Evolutionary conservation across 768 basidiomycete species (phyloP).

Genomic region (Leccinum aurantiacum): DNA sequence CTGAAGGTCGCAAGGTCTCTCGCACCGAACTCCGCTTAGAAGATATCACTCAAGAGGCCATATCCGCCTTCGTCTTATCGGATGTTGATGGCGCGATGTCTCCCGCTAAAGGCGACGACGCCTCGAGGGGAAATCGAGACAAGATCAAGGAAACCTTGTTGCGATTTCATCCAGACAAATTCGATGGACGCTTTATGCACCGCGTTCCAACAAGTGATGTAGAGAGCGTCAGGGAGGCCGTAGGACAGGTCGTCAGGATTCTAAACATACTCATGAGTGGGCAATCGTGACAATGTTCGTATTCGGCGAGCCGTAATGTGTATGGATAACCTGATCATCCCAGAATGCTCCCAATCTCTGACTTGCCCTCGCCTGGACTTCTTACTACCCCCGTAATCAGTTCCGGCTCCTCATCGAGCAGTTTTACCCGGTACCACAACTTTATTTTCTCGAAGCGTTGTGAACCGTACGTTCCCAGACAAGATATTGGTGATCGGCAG

Average conservation of each 20-base stretch:
- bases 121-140: constrained; percentile 53
- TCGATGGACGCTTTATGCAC: constrained; percentile 69
- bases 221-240: constrained; percentile 54
- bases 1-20: constrained; percentile 18
- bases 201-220: constrained; percentile 47
- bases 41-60: constrained; percentile 54
- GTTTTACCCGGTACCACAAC: not conserved
- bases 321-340: not conserved
- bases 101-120: constrained; percentile 21
- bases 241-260: constrained; percentile 61
- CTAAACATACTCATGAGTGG: constrained; percentile 56
- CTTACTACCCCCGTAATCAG: not conserved
- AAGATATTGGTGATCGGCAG: not conserved
- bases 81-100: constrained; percentile 1
- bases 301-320: not conserved
- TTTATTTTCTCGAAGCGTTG: not conserved
- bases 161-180: constrained; percentile 82
- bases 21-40: constrained; percentile 35
- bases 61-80: constrained; percentile 58
- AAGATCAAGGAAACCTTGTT: constrained; percentile 65
- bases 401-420: not conserved
- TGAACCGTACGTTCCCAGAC: not conserved
- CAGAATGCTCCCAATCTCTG: not conserved
- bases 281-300: constrained; percentile 4
- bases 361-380: not conserved